phyloP scores from a whole-genome alignment of 2,329 filamentous ascomycete genomes.

The Tolypocladium cylindrosporum region DNA sequence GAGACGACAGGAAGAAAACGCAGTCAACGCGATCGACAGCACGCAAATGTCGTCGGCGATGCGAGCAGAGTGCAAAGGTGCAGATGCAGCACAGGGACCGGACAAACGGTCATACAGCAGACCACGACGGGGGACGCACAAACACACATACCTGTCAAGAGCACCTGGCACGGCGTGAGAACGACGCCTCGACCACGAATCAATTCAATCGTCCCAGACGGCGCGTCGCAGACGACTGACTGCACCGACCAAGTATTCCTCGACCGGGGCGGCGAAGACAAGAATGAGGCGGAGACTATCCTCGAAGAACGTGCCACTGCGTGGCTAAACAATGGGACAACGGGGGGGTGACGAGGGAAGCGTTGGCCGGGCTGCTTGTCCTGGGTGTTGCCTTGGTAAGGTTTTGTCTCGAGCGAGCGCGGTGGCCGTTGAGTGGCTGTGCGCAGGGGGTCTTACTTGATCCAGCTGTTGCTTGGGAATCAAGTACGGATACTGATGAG shows the following conservation, averaged over 20 bases:
- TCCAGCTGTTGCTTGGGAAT: not conserved
- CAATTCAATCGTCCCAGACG: not conserved
- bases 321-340: not conserved
- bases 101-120: not conserved
- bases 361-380: not conserved
- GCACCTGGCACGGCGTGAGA: not conserved
- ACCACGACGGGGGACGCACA: not conserved
- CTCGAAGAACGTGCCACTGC: not conserved
- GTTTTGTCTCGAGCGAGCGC: not conserved
- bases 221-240: not conserved
- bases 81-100: not conserved
- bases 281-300: not conserved
- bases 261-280: not conserved
- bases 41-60: not conserved
- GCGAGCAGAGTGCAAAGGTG: not conserved
- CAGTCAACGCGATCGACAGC: not conserved
- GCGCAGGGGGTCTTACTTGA: not conserved
- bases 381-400: not conserved
- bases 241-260: not conserved
- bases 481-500: not conserved
- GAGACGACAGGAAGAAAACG: not conserved
- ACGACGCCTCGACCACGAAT: not conserved
- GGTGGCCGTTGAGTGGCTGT: not conserved
- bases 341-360: not conserved
- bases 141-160: not conserved